Evolutionary conservation across 2,329 filamentous ascomycete species (phyloP).

Genomic region (Cladophialophora exuberans): DNA sequence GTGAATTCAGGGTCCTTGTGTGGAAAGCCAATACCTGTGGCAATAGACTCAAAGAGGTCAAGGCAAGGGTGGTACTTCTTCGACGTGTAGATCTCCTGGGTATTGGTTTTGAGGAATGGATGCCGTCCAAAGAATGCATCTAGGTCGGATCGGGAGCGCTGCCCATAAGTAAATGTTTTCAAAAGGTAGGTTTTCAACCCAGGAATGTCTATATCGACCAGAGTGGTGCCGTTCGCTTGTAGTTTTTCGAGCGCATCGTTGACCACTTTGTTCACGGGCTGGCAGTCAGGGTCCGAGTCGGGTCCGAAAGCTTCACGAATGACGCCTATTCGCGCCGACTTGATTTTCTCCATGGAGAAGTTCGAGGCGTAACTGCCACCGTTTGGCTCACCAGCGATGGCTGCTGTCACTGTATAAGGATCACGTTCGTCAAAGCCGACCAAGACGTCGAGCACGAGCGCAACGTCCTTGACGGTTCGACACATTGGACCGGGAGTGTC

Average conservation of each 20-base stretch:
- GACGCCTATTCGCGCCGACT: slow-evolving; percentile 15
- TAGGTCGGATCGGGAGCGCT: slow-evolving; percentile 23
- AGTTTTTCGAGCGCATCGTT: slow-evolving; percentile 12
- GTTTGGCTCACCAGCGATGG: slow-evolving; percentile 8
- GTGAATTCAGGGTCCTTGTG: slow-evolving; percentile 13
- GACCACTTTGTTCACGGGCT: slow-evolving; percentile 16
- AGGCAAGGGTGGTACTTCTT: slow-evolving; percentile 18
- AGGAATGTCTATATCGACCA: slow-evolving; percentile 18
- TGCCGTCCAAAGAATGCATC: slow-evolving; percentile 18
- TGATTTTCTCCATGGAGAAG: slow-evolving; percentile 11
- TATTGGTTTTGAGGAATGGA: slow-evolving; percentile 14
- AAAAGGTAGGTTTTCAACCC: slow-evolving; percentile 8
- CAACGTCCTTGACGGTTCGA: slow-evolving; percentile 21
- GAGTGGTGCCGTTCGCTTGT: slow-evolving; percentile 8
- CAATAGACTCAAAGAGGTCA: slow-evolving; percentile 22
- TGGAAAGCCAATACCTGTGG: slow-evolving; percentile 7
- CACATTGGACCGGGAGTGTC: slow-evolving; percentile 24
- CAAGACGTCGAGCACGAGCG: slow-evolving; percentile 18
- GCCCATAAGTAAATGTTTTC: slow-evolving; percentile 13
- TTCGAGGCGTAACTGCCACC: slow-evolving; percentile 16
- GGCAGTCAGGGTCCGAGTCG: slow-evolving; percentile 5
- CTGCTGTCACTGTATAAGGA: slow-evolving; percentile 16
- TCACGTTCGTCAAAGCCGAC: slow-evolving; percentile 22
- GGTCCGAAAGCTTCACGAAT: slow-evolving; percentile 14
- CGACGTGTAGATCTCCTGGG: slow-evolving; percentile 10